These are phyloP conservation scores for Talaromyces proteolyticus DNA, from an alignment of 495 filamentous ascomycete genomes.

Conservation along the genomic window DNA sequence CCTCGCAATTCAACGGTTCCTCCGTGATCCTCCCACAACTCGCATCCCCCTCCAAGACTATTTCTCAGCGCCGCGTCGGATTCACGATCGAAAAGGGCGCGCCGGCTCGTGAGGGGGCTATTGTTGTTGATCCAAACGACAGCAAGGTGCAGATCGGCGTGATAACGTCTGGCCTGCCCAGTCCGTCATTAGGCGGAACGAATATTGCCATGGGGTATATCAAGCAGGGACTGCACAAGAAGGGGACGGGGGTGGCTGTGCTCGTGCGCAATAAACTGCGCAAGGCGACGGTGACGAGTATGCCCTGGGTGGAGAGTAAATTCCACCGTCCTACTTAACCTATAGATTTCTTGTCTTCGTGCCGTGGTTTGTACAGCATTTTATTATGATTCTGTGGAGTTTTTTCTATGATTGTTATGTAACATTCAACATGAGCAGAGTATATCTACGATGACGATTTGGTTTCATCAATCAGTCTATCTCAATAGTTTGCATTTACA, in stretches of 20 bases:
- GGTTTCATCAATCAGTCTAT: neutral
- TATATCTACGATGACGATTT: neutral
- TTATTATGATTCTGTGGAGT: neutral
- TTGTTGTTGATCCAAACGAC: conserved; percentile 59
- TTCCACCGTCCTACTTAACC: conserved; percentile 47
- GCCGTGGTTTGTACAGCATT: neutral
- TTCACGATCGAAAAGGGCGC: conserved; percentile 75
- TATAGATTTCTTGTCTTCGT: neutral
- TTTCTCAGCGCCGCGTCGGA: conserved; percentile 70
- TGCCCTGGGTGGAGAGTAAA: conserved; percentile 87
- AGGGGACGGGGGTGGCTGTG: conserved; percentile 77
- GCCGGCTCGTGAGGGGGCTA: conserved; percentile 83
- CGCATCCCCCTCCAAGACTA: conserved; percentile 55
- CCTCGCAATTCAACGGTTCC: conserved; percentile 65
- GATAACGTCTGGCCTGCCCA: conserved; percentile 89
- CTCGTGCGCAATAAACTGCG: conserved; percentile 75
- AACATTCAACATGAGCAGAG: neutral
- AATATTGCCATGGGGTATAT: conserved; percentile 98
- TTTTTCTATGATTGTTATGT: neutral
- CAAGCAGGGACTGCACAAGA: conserved; percentile 74
- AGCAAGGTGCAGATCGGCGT: conserved; percentile 50
- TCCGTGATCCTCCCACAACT: conserved; percentile 68
- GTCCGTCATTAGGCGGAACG: conserved; percentile 71
- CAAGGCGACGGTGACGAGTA: conserved; percentile 76
- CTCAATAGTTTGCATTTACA: neutral